Base-by-base conservation (phyloP, 768 basidiomycete species). In the Trichaptum fuscoviolaceum region DNA sequence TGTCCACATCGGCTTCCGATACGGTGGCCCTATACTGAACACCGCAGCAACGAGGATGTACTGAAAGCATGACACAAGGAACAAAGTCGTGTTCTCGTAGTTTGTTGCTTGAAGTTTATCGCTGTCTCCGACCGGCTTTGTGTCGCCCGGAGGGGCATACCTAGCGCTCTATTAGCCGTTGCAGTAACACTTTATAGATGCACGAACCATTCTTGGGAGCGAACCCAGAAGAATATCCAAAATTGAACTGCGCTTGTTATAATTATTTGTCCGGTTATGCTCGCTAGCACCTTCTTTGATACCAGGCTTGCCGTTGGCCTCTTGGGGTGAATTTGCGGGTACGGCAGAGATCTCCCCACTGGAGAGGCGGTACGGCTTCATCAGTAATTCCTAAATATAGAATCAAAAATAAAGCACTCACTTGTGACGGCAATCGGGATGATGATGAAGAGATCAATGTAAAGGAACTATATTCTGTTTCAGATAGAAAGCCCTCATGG, bases 381-480 rank as follows among this genome's bases (percentile, higher is more conserved):
- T 68, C 60, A 67, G 62, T 23, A 63, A 63, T 10, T 9, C 5
- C 60, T 27, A 7, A 4, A 52, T 52, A 59, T 74, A 59, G 73
- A 64, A 57, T 57, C 52, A 58, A n/a, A 15, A 57, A 57, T 23
- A 27, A 18, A 68, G 63, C 3, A 78, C 95, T 79, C 75, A 99
- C 96, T 99, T 58, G 95, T 89, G 67, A 99, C 90, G 57, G 97
- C 97, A 62, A 99, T 85, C 0, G 97, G 97, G 61, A 99, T 94
- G 73, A 99, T 99, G 77, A 99, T 93, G 77, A 96, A 95, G 36
- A 99, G 82, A 77, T 99, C 97, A 69, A 99, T 98, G 75, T 98
- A 99, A 17, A 99, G 81, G 77, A 99, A 99, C 91, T 93, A 71
- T 23, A 72, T 68, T 60, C 57, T 18, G 18, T 20, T 27, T 64